Evolutionary conservation across 192 early-diverging fungal species (phyloP), one percentile per base, ranked within the genome.

Genomic region (Coemansia nantahalensis): DNA sequence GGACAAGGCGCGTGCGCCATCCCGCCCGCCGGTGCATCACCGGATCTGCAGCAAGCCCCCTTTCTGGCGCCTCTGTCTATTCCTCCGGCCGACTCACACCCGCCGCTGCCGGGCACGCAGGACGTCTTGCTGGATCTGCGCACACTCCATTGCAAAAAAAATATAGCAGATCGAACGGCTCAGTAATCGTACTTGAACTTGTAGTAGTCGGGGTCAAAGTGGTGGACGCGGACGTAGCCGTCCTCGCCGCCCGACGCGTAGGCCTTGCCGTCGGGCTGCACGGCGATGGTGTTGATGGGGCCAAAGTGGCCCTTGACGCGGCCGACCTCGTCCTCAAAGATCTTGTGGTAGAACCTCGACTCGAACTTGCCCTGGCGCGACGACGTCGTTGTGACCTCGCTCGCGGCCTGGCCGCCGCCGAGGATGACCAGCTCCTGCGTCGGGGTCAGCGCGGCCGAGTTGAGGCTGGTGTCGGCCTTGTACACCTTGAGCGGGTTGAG

Each of bases 331-430:
- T 95, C 92, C 59, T 95, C 90, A 50, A 97, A 87, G 51, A 94
- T 84, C 62, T 89, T 87, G 80, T 99, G 97, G 85, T 87, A 99
- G 85, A 99, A 97, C 41, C 91, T 78, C 58, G 83, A 86, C 77
- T 99, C 97, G 75, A 99, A 99, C 78, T 97, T 95, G 64, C 94
- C 95, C 68, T 88, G 85, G 64, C 89, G 83, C 48, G 84, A 83
- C 32, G 84, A 82, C 17, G 94, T 96, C 26, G 85, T 90, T 23
- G 97, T 97, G 44, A 99, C 97, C 59, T 84, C 77, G 91, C 95
- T 97, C 36, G 97, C 95, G 64, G 95, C 94, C 79, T 99, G 97
- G 60, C 97, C 97, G 83, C 97, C 97, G 49, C 97, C 97, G 34
- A 92, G 69, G 51, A 91, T 80, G 21, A 92, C 88, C 62, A 90